A percentile compares a stretch with the other conserved stretches of the same genome.
These are phyloP conservation scores for Ceratocystis albifundus DNA, from an alignment of 2,329 filamentous ascomycete genomes.

Conservation along the genomic window DNA sequence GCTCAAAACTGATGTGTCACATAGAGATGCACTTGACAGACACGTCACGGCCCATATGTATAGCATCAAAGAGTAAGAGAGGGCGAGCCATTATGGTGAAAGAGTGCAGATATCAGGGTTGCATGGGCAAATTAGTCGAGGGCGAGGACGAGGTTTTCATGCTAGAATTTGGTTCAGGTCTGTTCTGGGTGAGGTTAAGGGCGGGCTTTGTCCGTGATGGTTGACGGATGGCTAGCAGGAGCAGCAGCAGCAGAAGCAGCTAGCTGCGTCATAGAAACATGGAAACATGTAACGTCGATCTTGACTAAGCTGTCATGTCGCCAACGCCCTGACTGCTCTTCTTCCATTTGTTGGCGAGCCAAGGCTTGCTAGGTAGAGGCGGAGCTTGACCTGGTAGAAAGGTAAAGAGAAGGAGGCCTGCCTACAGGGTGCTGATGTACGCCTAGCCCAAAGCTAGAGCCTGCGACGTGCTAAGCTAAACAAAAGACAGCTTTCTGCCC, in stretches of 20 bases:
- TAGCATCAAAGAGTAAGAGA: not conserved
- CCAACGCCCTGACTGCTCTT: too few relatives aligned
- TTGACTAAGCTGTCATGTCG: not conserved
- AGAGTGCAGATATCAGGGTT: not conserved
- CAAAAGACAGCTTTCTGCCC: not conserved
- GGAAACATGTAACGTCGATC: not conserved
- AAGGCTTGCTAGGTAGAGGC: not conserved
- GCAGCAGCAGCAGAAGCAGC: too few relatives aligned
- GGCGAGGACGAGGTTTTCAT: not conserved
- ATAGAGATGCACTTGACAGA: slow-evolving; percentile 1
- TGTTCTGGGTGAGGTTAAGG: too few relatives aligned
- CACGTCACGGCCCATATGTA: slow-evolving; percentile 12
- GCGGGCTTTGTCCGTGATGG: too few relatives aligned
- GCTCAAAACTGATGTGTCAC: not conserved
- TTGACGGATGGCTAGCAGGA: too few relatives aligned
- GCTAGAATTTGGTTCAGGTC: too few relatives aligned
- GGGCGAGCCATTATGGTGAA: too few relatives aligned
- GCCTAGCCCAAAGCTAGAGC: not conserved
- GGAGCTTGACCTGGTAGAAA: not conserved
- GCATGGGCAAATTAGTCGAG: not conserved
- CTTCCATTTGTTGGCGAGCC: not conserved
- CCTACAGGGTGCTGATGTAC: not conserved
- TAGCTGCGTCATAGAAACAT: not conserved
- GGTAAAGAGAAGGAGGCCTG: not conserved
- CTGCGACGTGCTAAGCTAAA: not conserved